Base-by-base conservation (phyloP, 2,329 filamentous ascomycete species). In the Hypoxylon sp. region DNA sequence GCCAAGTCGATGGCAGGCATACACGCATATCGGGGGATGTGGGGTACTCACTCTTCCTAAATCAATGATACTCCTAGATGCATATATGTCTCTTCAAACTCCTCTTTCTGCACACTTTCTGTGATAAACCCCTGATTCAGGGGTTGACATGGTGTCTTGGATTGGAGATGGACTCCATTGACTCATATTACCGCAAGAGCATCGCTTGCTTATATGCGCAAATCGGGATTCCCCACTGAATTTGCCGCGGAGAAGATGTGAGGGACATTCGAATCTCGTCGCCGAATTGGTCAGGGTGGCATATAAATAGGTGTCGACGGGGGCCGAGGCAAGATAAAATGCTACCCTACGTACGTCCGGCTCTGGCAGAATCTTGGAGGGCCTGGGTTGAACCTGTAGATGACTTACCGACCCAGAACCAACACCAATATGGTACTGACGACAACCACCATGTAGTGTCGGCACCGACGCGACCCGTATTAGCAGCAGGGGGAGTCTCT, bases 361-460 rank as follows among this genome's bases (percentile, higher is more conserved):
- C 2, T 13, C 15, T 20, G 2, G 13, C 21, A 38, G 40, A 38
- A 37, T 13, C 15, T 20, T 5, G 13, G 20, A 38, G 40, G 29
- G 26, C n/a, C 48, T 29, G 21, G 48, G 29, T 45, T 38, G 7
- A 26, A 35, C 27, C 18, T 35, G 11, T 27, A 20, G n/a, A 45
- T 20, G 27, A 51, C 35, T 27, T 45, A 29, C 21, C 40, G 48
- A 52, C 31, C 48, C 20, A 37, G 26, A 33, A 10, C 13, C 24
- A 18, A 5, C 17, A 5, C 2, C n/a, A 11, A 27, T 24, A 33
- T 27, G 48, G 38, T 33, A 40, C 31, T 15, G 17, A 35, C 33
- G 13, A 13, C 9, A 29, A 6, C 11, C 6, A 6, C 26, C 11
- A 29, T 29, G 26, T 29, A 29, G 26, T 6, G 11, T 11, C 26